Percentiles rank a stretch among this genome's conserved stretches.
phyloP scores from a whole-genome alignment of 2,329 filamentous ascomycete genomes.

The Fusarium circinatum region DNA sequence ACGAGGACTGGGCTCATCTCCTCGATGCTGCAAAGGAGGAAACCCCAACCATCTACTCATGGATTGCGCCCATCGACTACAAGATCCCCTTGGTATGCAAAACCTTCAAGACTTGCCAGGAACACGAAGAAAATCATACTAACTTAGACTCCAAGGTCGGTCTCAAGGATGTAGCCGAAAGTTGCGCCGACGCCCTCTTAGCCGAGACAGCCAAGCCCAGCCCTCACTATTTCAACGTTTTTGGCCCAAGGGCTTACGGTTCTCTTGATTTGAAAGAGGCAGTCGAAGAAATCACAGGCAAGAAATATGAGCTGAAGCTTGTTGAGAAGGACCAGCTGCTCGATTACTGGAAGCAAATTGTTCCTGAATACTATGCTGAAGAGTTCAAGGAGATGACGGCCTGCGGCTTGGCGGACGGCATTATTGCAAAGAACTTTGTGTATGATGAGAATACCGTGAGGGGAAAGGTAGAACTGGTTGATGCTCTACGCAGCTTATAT shows the following conservation, averaged over 20 bases:
- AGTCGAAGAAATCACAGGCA: constrained; percentile 43
- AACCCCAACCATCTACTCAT: constrained; percentile 40
- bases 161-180: constrained; percentile 44
- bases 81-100: constrained; percentile 47
- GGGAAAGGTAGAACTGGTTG: constrained; percentile 43
- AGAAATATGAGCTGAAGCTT: constrained; percentile 35
- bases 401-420: constrained; percentile 40
- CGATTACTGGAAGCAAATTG: constrained; percentile 36
- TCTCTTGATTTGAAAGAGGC: constrained; percentile 44
- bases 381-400: constrained; percentile 46
- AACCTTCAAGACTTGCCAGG: rapidly evolving
- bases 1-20: constrained; percentile 36
- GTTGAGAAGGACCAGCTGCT: constrained; percentile 40
- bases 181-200: constrained; percentile 41
- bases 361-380: constrained; percentile 36
- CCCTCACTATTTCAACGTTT: constrained; percentile 39
- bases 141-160: constrained; percentile 38
- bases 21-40: constrained; percentile 38
- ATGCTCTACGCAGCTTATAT: constrained; percentile 33
- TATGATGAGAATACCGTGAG: constrained; percentile 39
- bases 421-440: constrained; percentile 37
- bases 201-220: constrained; percentile 4
- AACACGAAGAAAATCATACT: not conserved
- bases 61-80: constrained; percentile 43
- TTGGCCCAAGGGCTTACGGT: constrained; percentile 45